phyloP scores from a whole-genome alignment of 345 rosid genomes.

The Salix purpurea region DNA sequence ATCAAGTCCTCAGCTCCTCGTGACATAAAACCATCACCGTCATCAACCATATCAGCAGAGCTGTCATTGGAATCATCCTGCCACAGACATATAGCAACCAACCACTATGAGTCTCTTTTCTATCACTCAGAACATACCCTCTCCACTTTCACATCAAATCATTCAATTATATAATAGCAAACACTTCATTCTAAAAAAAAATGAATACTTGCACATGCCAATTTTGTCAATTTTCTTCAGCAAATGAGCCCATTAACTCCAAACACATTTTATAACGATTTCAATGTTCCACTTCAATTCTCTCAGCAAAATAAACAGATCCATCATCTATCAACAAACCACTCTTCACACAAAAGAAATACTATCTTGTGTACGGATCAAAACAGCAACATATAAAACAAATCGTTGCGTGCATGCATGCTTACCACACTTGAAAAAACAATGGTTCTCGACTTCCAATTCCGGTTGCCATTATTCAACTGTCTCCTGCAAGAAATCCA shows the following conservation, averaged over 20 bases:
- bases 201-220: not conserved
- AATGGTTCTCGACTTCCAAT: slow-evolving; percentile 8
- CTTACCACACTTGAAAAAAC: slow-evolving; percentile 28
- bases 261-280: too few relatives aligned
- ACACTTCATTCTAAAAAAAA: not conserved
- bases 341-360: not conserved
- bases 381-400: not conserved
- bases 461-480: slow-evolving; percentile 12
- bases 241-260: too few relatives aligned
- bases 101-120: slow-evolving; percentile 6
- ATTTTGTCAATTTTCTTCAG: not conserved
- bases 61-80: slow-evolving; percentile 26
- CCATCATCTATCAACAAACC: too few relatives aligned
- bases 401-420: not conserved
- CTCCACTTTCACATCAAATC: not conserved
- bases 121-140: not conserved
- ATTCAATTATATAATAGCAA: not conserved
- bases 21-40: slow-evolving; percentile 20
- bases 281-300: too few relatives aligned
- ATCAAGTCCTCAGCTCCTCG: slow-evolving; percentile 11
- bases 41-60: not conserved
- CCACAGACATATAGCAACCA: slow-evolving; percentile 8
- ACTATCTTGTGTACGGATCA: not conserved
- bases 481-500: slow-evolving; percentile 28
- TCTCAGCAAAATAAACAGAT: too few relatives aligned